Conservation (phyloP, 208 protist genomes). For the Leishmania gerbilli region DNA sequence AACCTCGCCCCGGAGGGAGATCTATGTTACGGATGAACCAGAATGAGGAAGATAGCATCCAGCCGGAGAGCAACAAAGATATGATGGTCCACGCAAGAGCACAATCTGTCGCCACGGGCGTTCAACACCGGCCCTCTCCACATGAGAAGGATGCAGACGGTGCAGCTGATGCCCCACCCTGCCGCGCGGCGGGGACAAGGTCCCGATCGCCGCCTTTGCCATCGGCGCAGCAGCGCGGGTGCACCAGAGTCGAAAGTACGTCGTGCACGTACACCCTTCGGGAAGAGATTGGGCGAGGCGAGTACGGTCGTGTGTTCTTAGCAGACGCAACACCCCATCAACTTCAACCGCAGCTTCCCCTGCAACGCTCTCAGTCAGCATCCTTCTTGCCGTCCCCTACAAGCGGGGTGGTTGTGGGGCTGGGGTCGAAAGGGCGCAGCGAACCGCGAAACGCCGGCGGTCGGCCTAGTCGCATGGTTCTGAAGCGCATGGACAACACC, state of each 20-base stretch:
- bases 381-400: background rate
- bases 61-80: background rate
- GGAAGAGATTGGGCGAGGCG: constrained; percentile 96
- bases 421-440: background rate
- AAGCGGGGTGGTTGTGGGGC: background rate
- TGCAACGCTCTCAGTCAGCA: background rate
- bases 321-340: constrained; percentile 34
- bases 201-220: background rate
- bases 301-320: constrained; percentile 97
- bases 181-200: background rate
- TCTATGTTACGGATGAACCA: background rate
- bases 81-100: background rate
- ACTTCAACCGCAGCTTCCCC: background rate
- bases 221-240: background rate
- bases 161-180: background rate
- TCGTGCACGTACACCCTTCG: constrained; percentile 58
- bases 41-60: background rate
- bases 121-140: background rate
- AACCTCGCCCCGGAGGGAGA: background rate
- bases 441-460: background rate
- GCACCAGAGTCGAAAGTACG: background rate
- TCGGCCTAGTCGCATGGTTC: constrained; percentile 44
- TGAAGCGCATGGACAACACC: constrained; percentile 80
- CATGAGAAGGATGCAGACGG: background rate
- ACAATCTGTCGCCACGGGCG: background rate